Base-by-base conservation (phyloP, 768 basidiomycete genomes). In the Suillus sp. region DNA sequence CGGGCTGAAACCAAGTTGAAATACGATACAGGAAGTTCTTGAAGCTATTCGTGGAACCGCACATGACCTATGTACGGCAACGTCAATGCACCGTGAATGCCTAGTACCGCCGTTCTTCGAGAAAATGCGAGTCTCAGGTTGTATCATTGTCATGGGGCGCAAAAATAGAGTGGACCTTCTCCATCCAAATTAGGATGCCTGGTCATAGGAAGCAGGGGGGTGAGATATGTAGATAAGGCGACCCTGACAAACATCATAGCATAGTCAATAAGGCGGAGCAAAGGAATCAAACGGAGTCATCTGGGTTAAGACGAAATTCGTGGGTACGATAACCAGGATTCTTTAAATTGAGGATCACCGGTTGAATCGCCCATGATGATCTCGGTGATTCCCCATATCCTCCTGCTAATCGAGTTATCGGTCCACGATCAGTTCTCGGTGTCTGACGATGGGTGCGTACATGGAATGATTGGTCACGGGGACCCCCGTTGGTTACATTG, bases 341-440 rank as follows among this genome's bases (percentile, higher is more conserved):
- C 56, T 57, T 56, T 57, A 57, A 40, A 57, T 57, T 57, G 56
- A 37, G 51, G 25, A 57, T 57, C 56, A 57, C 56, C 56, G 56
- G 25, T 57, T 37, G 25, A 57, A 57, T 57, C 56, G 37, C 37
- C 56, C 56, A 57, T 40, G 56, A 40, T 57, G 56, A 57, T 57
- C 56, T 57, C 56, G 56, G 56, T 20, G 56, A 57, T 57, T 57
- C 55, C 55, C 55, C 55, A 38, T 56, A 25, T 38, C 22, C 56
- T 30, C 25, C 56, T 57, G 56, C 56, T 37, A 57, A 57, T 40
- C 37, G 25, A 57, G 56, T n/a, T 20, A 53, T 57, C 56, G 6
- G 56, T 40, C 18, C 18, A 57, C 27, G 37, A 57, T 57, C 56
- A 40, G 25, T 38, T 40, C 11, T 57, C 56, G 56, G 56, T 40